Evolutionary conservation across 805 yeast species (phyloP).

Genomic region (Babjeviella inositovora): DNA sequence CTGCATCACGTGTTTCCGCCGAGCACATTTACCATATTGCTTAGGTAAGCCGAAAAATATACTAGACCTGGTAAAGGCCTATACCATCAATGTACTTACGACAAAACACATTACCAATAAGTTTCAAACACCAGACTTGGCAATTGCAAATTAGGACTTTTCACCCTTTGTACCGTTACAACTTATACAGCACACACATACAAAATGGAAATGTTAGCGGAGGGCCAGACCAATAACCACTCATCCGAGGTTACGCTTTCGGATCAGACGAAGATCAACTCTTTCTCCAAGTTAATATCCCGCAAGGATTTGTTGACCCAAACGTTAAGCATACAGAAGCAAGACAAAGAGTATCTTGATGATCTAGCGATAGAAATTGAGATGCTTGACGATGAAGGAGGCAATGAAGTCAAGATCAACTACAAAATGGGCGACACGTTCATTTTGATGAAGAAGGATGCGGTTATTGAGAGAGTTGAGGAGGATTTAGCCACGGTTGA

Average conservation of each 20-base stretch:
- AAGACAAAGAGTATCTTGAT: slow-evolving; percentile 25
- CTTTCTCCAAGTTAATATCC: slow-evolving; percentile 19
- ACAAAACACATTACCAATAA: no score
- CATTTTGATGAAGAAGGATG: slow-evolving; percentile 12
- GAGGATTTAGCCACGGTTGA: slow-evolving; percentile 15
- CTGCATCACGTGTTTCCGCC: no score
- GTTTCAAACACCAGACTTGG: no score
- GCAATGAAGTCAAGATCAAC: slow-evolving; percentile 23
- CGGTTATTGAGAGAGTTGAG: slow-evolving; percentile 18
- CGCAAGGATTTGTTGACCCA: slow-evolving; percentile 17
- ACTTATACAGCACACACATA: no score
- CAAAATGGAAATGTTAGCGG: no score
- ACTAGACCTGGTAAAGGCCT: no score
- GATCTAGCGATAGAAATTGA: slow-evolving; percentile 25
- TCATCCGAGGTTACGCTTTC: slow-evolving; percentile 26
- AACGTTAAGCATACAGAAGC: slow-evolving; percentile 11
- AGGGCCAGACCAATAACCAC: slow-evolving; percentile 22
- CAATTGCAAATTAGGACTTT: no score
- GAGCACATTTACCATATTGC: no score
- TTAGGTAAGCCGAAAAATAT: no score
- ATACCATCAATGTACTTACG: no score
- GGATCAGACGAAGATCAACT: slow-evolving; percentile 26
- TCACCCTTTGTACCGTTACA: no score
- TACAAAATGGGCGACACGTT: slow-evolving; percentile 25
- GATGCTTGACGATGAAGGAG: slow-evolving; percentile 23